Conservation (phyloP, 2,329 filamentous ascomycete species). For the Parastagonospora nodorum region DNA sequence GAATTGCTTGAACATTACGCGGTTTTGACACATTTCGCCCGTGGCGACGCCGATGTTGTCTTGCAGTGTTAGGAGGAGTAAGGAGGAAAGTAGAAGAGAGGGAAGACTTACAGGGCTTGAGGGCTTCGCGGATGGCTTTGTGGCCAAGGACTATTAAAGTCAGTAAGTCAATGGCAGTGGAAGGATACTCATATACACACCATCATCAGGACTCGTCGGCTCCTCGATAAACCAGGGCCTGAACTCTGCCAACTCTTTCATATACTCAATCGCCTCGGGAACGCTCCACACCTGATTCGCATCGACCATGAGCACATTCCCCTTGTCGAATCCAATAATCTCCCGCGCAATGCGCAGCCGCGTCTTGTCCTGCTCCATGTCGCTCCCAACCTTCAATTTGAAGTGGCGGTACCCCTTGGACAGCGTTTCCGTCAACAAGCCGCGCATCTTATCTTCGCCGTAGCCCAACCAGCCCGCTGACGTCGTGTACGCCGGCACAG, state of each 20-base stretch:
- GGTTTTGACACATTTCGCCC: constrained; percentile 95
- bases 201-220: constrained; percentile 85
- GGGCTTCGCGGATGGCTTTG: constrained; percentile 80
- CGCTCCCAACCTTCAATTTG: constrained; percentile 86
- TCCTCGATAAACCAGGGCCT: constrained; percentile 95
- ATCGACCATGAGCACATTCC: constrained; percentile 89
- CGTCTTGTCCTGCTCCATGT: constrained; percentile 71
- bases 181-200: no score
- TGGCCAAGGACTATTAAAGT: constrained; percentile 80
- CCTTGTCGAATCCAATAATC: constrained; percentile 80
- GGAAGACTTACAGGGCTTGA: no score
- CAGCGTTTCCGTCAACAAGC: constrained; percentile 73
- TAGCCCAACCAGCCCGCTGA: constrained; percentile 93
- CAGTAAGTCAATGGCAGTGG: no score
- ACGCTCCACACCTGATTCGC: constrained; percentile 94
- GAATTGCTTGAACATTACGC: constrained; percentile 92
- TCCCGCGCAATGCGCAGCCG: constrained; percentile 75
- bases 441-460: constrained; percentile 83
- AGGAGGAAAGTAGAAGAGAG: no score
- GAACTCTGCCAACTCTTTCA: constrained; percentile 80
- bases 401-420: constrained; percentile 80
- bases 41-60: constrained; percentile 84
- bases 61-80: no score
- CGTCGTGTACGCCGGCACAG: constrained; percentile 90
- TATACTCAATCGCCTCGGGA: constrained; percentile 84